These are phyloP conservation scores for Puccinia triticina DNA, from an alignment of 1,284 basidiomycete species.

Conservation along the genomic window DNA sequence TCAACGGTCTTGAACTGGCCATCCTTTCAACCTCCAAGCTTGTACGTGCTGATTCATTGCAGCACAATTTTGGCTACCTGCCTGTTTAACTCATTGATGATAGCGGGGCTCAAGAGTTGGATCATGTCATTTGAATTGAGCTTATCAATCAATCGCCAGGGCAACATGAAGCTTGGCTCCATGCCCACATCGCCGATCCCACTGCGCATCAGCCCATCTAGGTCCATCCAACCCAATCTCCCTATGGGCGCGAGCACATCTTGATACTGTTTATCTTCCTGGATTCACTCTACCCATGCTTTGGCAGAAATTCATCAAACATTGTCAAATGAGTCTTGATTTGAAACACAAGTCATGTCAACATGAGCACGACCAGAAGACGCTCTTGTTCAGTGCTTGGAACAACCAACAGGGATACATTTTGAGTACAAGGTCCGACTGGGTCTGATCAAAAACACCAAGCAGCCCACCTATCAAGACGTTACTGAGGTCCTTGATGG, in stretches of 20 bases:
- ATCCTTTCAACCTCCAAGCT: too few relatives aligned
- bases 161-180: slow-evolving; percentile 70
- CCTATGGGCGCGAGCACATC: slow-evolving; percentile 65
- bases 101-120: slow-evolving; percentile 77
- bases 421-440: slow-evolving; percentile 72
- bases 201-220: slow-evolving; percentile 78
- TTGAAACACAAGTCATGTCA: slow-evolving; percentile 61
- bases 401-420: slow-evolving; percentile 71
- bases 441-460: slow-evolving; percentile 73
- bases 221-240: slow-evolving; percentile 70
- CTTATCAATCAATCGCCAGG: slow-evolving; percentile 51
- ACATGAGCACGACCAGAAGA: slow-evolving; percentile 62
- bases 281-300: slow-evolving; percentile 73
- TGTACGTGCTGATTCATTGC: slow-evolving; percentile 68
- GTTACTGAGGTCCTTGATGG: slow-evolving; percentile 68
- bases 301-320: slow-evolving; percentile 62
- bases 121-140: slow-evolving; percentile 89
- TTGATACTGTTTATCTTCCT: slow-evolving; percentile 69
- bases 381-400: slow-evolving; percentile 80
- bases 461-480: slow-evolving; percentile 70
- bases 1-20: too few relatives aligned
- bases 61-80: slow-evolving; percentile 81
- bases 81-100: slow-evolving; percentile 91
- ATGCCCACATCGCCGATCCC: slow-evolving; percentile 92
- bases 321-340: slow-evolving; percentile 68